Percentiles rank a stretch among this genome's conserved stretches.
These are phyloP conservation scores for Trichoderma sp. DNA, from an alignment of 2,329 filamentous ascomycete species.

Conservation along the genomic window DNA sequence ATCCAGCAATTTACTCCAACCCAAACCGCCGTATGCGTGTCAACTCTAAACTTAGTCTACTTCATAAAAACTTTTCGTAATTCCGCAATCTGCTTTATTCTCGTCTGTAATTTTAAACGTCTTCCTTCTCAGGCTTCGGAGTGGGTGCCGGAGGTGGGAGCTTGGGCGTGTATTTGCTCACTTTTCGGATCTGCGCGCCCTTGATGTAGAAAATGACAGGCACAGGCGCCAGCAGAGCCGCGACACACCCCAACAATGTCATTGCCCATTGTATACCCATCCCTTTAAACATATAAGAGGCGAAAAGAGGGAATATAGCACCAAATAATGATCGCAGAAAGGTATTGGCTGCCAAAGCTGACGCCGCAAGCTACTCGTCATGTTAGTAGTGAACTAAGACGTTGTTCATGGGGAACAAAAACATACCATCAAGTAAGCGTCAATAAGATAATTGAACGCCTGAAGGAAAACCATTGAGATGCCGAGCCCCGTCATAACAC, in stretches of 20 bases:
- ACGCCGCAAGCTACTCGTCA: not conserved
- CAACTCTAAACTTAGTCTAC: not conserved
- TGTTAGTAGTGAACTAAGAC: not conserved
- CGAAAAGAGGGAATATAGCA: not conserved
- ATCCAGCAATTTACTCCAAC: not conserved
- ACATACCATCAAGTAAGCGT: not conserved
- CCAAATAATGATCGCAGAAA: not conserved
- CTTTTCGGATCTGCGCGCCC: not conserved
- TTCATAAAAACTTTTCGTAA: not conserved
- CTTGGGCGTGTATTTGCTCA: not conserved
- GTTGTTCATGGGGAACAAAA: not conserved
- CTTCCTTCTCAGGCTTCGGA: not conserved
- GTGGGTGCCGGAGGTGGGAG: not conserved
- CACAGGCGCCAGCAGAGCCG: not conserved
- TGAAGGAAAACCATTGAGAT: conserved; percentile 6
- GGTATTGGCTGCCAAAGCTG: not conserved
- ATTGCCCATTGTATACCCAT: not conserved
- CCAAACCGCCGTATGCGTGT: not conserved
- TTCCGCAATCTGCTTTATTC: not conserved
- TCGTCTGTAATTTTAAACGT: not conserved
- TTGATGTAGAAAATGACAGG: conserved; percentile 4
- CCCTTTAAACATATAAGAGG: not conserved
- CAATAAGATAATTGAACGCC: not conserved
- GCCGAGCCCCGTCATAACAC: not conserved
- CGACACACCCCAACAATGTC: not conserved